phyloP scores from a whole-genome alignment of 805 yeast genomes.

The Millerozyma acaciae region DNA sequence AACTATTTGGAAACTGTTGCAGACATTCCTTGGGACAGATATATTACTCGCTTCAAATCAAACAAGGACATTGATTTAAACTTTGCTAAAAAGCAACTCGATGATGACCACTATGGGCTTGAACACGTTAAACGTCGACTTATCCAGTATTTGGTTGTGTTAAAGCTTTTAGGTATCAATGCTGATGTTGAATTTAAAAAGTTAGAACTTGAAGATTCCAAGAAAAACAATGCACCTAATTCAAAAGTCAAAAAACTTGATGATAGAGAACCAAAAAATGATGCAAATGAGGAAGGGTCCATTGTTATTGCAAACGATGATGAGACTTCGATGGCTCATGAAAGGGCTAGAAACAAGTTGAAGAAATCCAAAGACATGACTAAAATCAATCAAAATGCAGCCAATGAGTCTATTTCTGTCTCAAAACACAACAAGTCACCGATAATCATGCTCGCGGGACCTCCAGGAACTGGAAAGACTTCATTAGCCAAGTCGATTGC shows the following conservation, averaged over 20 bases:
- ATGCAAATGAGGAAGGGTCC: slow-evolving; percentile 8
- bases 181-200: slow-evolving; percentile 24
- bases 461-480: slow-evolving; percentile 94
- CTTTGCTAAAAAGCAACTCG: slow-evolving; percentile 35
- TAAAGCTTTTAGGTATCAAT: slow-evolving; percentile 51
- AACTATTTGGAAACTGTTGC: slow-evolving; percentile 61
- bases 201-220: slow-evolving; percentile 4
- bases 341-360: slow-evolving; percentile 17
- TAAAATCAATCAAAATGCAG: slow-evolving; percentile 7
- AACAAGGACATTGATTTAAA: slow-evolving; percentile 49
- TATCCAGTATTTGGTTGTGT: slow-evolving; percentile 74
- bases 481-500: slow-evolving; percentile 83
- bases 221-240: slow-evolving; percentile 4
- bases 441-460: slow-evolving; percentile 78
- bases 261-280: slow-evolving; percentile 12
- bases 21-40: slow-evolving; percentile 60
- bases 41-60: slow-evolving; percentile 24
- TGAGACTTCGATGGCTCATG: slow-evolving; percentile 26
- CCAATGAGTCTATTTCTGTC: slow-evolving; percentile 15
- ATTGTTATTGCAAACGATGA: slow-evolving; percentile 36
- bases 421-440: slow-evolving; percentile 54
- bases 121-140: slow-evolving; percentile 58
- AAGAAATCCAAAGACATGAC: slow-evolving; percentile 13
- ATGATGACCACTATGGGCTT: slow-evolving; percentile 41
- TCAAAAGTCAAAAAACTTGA: slow-evolving; percentile 3